Conservation (phyloP, 345 rosid genomes). For the Boechera divaricarpa region DNA sequence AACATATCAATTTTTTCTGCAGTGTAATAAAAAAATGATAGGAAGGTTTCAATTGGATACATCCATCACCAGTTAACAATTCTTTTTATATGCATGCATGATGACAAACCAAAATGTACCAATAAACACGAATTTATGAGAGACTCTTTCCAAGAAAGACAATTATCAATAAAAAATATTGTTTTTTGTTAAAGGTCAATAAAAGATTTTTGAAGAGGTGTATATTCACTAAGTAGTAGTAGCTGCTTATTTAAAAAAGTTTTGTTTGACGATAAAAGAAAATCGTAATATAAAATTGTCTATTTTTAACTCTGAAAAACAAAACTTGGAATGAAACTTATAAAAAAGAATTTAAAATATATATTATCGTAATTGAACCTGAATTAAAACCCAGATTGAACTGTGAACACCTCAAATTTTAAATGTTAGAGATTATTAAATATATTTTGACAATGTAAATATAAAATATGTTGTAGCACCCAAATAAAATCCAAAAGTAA, state of each 20-base stretch:
- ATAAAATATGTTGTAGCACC: no score
- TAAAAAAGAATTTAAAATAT: no score
- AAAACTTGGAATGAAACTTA: no score
- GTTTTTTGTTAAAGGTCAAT: not conserved
- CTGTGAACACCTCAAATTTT: no score
- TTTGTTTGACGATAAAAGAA: not conserved
- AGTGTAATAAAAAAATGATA: not conserved
- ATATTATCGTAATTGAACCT: no score
- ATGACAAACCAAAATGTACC: conserved; percentile 15
- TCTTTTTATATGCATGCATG: not conserved
- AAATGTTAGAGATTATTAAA: no score
- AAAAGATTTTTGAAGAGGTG: not conserved
- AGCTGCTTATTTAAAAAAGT: not conserved
- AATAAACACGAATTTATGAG: not conserved
- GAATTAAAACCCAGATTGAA: no score
- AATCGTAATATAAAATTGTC: no score
- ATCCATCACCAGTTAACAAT: not conserved
- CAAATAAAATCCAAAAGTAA: no score
- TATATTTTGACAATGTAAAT: no score
- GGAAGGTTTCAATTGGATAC: not conserved
- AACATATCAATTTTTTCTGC: not conserved
- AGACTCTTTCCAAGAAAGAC: not conserved
- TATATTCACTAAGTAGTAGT: not conserved
- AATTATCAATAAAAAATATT: not conserved
- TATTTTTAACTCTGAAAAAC: no score